Percentiles rank a stretch among this genome's conserved stretches.
Evolutionary conservation across 169 alveolate genomes (phyloP).

Genomic region (Theileria luwenshuni): DNA sequence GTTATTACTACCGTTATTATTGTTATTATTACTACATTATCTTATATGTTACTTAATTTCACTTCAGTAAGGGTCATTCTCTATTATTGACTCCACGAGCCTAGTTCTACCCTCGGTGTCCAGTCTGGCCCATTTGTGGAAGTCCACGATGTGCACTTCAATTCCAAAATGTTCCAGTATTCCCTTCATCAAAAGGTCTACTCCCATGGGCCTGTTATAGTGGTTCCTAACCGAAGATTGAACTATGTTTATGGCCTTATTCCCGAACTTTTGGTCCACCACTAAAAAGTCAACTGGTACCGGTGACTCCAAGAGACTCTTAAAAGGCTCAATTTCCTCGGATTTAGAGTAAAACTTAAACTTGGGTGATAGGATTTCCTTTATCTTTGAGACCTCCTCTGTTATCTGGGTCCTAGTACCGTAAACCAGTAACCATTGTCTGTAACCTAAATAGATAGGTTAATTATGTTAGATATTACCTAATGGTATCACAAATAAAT

Average conservation of each 20-base stretch:
- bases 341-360: conserved; percentile 4
- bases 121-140: conserved; percentile 15
- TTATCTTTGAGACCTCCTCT: conserved; percentile 32
- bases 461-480: background rate
- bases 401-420: conserved; percentile 42
- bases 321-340: background rate
- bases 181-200: conserved; percentile 15
- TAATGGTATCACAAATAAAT: conserved; percentile 9
- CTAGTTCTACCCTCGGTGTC: background rate
- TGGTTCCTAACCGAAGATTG: conserved; percentile 7
- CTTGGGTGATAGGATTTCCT: conserved; percentile 12
- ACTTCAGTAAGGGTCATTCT: background rate
- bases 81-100: conserved; percentile 11
- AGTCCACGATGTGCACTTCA: conserved; percentile 1
- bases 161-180: conserved; percentile 24
- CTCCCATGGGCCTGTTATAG: conserved; percentile 3
- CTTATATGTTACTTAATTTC: background rate
- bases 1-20: too few relatives aligned
- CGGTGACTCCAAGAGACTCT: background rate
- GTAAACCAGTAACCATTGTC: conserved; percentile 61
- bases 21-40: background rate
- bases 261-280: conserved; percentile 18
- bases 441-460: conserved; percentile 43
- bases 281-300: conserved; percentile 21
- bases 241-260: conserved; percentile 20